phyloP scores from a whole-genome alignment of 768 basidiomycete genomes.

The Sporobolomyces pararoseus region DNA sequence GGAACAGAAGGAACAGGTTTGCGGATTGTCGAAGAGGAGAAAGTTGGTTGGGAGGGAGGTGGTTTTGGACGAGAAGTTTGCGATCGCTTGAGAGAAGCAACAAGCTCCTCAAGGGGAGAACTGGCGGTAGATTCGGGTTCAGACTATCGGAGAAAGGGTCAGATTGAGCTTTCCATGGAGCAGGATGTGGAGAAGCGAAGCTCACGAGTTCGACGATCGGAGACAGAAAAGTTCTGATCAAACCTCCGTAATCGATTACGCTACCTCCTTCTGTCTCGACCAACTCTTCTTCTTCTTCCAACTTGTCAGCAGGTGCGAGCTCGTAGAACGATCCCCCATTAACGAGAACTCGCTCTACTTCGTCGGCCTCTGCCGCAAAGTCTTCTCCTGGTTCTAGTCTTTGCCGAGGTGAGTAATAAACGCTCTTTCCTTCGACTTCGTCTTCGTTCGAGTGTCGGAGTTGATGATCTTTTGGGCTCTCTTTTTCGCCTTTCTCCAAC shows the following conservation, averaged over 20 bases:
- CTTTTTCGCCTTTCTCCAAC: constrained; percentile 32
- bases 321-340: constrained; percentile 12
- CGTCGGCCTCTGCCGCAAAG: not conserved
- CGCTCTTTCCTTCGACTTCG: constrained; percentile 1
- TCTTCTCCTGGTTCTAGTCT: not conserved
- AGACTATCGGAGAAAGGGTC: constrained; percentile 8
- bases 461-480: constrained; percentile 31
- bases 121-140: constrained; percentile 36
- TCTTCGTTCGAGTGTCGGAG: not conserved
- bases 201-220: constrained; percentile 36
- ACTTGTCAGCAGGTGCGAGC: not conserved
- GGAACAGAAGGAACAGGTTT: not conserved
- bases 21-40: constrained; percentile 1
- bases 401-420: constrained; percentile 16
- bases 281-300: not conserved
- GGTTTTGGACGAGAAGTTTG: not conserved
- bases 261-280: not conserved
- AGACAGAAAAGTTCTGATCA: constrained; percentile 9
- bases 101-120: constrained; percentile 16
- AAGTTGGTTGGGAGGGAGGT: constrained; percentile 5
- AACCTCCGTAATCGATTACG: constrained; percentile 3
- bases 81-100: not conserved
- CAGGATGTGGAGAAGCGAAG: not conserved
- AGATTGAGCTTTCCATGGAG: not conserved
- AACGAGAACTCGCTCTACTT: constrained; percentile 9